A percentile compares a stretch with the other conserved stretches of the same genome.
These are phyloP conservation scores for Aureobasidium sp. DNA, from an alignment of 2,329 filamentous ascomycete genomes.

Conservation along the genomic window DNA sequence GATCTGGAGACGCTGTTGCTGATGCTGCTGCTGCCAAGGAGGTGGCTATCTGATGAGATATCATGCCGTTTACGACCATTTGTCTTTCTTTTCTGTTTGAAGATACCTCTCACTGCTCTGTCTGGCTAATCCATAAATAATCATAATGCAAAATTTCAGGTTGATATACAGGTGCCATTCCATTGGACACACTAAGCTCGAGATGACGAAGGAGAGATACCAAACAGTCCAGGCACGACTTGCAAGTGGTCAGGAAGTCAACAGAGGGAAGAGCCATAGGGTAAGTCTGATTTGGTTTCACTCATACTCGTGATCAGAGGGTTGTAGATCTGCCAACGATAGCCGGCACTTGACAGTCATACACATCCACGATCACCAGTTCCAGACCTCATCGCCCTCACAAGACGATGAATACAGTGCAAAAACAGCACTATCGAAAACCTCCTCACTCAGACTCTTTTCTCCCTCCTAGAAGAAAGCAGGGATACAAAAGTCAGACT, in stretches of 20 bases:
- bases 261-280: neutral
- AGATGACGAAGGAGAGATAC: neutral
- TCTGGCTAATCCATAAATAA: neutral
- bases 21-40: constrained; percentile 4
- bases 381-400: neutral
- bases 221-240: neutral
- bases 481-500: constrained; percentile 4
- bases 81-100: neutral
- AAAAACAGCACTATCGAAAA: neutral
- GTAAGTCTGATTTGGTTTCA: neutral
- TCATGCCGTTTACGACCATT: neutral
- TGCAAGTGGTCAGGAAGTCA: neutral
- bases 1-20: neutral
- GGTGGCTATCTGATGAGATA: neutral
- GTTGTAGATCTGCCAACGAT: neutral
- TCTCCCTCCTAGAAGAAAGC: constrained; percentile 8
- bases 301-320: neutral
- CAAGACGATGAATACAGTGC: neutral
- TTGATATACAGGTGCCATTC: neutral
- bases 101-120: neutral
- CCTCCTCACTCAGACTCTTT: neutral
- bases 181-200: neutral
- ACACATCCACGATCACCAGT: neutral
- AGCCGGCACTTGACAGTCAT: neutral
- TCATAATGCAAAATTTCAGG: neutral